A percentile compares a stretch with the other conserved stretches of the same genome.
Conservation (phyloP, 75 land plant genomes). For the Pinus tabuliformis region DNA sequence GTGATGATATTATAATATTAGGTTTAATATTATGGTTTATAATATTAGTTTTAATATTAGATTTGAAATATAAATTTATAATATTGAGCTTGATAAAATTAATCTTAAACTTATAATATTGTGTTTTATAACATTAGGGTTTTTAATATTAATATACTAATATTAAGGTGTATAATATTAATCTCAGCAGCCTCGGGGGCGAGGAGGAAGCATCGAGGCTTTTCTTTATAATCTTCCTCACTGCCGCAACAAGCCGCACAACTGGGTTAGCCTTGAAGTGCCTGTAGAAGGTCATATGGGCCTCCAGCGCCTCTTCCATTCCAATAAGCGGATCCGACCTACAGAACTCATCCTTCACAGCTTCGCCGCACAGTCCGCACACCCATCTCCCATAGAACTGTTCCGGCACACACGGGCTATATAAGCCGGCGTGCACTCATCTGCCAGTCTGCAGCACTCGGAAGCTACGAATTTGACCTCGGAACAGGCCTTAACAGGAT, state of each 20-base stretch:
- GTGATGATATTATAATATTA: too few relatives aligned
- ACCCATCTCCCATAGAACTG: slow-evolving; percentile 60
- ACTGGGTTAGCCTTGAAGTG: slow-evolving; percentile 60
- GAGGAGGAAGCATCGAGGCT: slow-evolving; percentile 12
- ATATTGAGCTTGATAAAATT: too few relatives aligned
- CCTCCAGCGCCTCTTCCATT: slow-evolving; percentile 61
- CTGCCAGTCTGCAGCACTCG: slow-evolving; percentile 68
- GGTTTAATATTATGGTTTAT: too few relatives aligned
- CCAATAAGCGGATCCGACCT: slow-evolving; percentile 17
- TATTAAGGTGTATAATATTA: too few relatives aligned
- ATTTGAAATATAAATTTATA: too few relatives aligned
- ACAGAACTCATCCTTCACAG: slow-evolving; percentile 59
- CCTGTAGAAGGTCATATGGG: slow-evolving; percentile 66
- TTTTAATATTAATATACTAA: too few relatives aligned
- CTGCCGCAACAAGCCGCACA: slow-evolving; percentile 47
- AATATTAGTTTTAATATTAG: too few relatives aligned
- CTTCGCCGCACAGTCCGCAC: slow-evolving; percentile 75
- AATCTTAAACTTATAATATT: too few relatives aligned
- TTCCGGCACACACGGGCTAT: slow-evolving; percentile 30
- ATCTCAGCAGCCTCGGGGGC: too few relatives aligned
- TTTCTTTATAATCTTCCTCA: slow-evolving; percentile 27
- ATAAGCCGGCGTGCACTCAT: slow-evolving; percentile 64
- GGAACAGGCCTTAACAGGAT: too few relatives aligned
- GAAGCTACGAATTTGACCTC: slow-evolving; percentile 40
- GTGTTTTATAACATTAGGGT: too few relatives aligned